These are phyloP conservation scores for Allium sativum DNA, from an alignment of 106 monocot species.

Conservation along the genomic window DNA sequence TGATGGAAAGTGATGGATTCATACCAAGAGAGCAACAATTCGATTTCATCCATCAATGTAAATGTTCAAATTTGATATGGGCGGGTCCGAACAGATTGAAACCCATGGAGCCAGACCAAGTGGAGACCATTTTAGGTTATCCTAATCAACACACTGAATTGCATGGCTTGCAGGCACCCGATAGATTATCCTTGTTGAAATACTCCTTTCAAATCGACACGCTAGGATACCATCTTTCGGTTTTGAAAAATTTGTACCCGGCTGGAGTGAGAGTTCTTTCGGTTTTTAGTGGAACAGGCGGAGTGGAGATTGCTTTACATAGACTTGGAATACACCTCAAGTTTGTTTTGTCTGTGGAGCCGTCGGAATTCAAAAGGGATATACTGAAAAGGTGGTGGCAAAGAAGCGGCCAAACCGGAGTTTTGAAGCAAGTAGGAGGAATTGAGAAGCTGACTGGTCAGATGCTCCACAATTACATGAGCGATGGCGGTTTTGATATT, in stretches of 20 bases:
- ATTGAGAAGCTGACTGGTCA: slow-evolving; percentile 34
- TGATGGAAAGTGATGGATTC: slow-evolving; percentile 35
- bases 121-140: slow-evolving; percentile 69
- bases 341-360: slow-evolving; percentile 65
- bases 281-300: slow-evolving; percentile 66
- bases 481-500: slow-evolving; percentile 67
- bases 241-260: slow-evolving; percentile 50
- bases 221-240: slow-evolving; percentile 52
- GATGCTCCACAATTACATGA: slow-evolving; percentile 25
- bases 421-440: slow-evolving; percentile 36
- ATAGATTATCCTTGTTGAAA: slow-evolving; percentile 37
- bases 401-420: slow-evolving; percentile 37
- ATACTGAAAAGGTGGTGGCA: slow-evolving; percentile 73
- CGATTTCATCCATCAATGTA: slow-evolving; percentile 67
- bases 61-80: slow-evolving; percentile 60
- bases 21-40: slow-evolving; percentile 45
- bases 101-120: slow-evolving; percentile 45
- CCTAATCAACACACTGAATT: slow-evolving; percentile 43
- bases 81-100: slow-evolving; percentile 39
- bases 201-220: slow-evolving; percentile 68
- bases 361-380: slow-evolving; percentile 34
- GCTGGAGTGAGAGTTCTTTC: slow-evolving; percentile 60
- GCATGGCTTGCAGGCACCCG: slow-evolving; percentile 18
- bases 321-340: slow-evolving; percentile 55
- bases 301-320: slow-evolving; percentile 51